Evolutionary conservation across 1,284 basidiomycete genomes (phyloP), one percentile per base, ranked within the genome.

Genomic region (Apiotrichum sp.): DNA sequence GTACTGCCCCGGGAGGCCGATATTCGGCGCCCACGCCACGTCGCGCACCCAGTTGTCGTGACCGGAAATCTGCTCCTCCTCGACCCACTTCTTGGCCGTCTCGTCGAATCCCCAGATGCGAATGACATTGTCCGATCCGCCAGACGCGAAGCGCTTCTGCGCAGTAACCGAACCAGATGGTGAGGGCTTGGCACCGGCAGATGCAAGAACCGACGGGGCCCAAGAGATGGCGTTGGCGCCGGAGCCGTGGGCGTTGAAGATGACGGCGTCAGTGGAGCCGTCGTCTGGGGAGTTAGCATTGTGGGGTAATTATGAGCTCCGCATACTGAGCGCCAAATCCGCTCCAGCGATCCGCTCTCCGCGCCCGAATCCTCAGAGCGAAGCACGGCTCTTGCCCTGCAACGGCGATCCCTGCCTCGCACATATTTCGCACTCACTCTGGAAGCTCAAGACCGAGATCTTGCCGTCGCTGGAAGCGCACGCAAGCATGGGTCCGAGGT

Each of bases 391-490:
- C 8, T 6, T 9, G 39, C 39, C 47, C 32, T 48, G 47, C 36
- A 8, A n/a, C 9, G 9, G 8, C 44, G 29, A 33, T 29, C n/a
- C 16, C 42, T 38, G 4, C 16, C 42, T 44, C 13, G 22, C 42
- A 22, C 11, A 2, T 22, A 22, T 22, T 22, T 22, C 22, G 22
- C 36, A 80, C 84, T 62, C 65, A 93, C 92, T 90, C 83, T 97
- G 95, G 81, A 98, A 98, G 6, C 89, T 91, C 58, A 98, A 80
- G 32, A 98, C 93, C 7, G 95, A 98, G 50, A 98, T 84, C 74
- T 96, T 96, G 62, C 95, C 95, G 72, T 98, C 95, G 3, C 92
- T 96, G n/a, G 90, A 95, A 1, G 95, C 95, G 69, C 95, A 98
- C 1, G 93, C 93, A 46, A 98, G 82, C 64, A 97, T 93, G 0